Base-by-base conservation (phyloP, 2,329 filamentous ascomycete genomes). In the Aureobasidium sp. region DNA sequence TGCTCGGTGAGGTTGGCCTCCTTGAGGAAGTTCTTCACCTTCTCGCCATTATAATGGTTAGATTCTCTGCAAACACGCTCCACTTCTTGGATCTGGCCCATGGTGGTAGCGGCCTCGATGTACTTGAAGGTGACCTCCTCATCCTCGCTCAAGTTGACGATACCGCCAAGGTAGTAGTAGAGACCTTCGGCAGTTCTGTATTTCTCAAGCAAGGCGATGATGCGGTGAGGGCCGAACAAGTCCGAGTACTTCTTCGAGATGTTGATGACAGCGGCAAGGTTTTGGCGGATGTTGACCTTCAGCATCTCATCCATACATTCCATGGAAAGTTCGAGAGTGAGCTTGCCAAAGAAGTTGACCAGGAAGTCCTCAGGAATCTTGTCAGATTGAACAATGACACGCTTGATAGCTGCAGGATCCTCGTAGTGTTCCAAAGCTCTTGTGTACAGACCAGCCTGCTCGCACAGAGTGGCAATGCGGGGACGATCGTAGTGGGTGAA, bases 11-110 rank as follows among this genome's bases (percentile, higher is more conserved):
- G 81, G 67, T 87, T 89, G 61, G 94, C 93, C 75, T 99, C 95
- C 80, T 99, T 99, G 65, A 99, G 80, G 84, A 97, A 99, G 80
- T 99, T 99, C 83, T 97, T 97, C 63, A 97, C 91, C 81, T 96
- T 96, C 76, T 97, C 91, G 0, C 91, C 84, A 74, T 97, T 93
- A 78, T 91, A 93, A 71, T 55, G 44, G 61, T 55, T 91, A 82
- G 88, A 95, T 75, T 99, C 94, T 65, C 95, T 87, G 79, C 93
- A 97, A 71, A 99, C 93, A 61, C 94, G 89, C 82, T 99, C 93
- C 23, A 99, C 94, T 73, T 99, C 94, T 67, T 90, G 92, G 71
- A 96, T 85, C 76, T 99, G 93, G 34, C 88, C 87, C 85, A 96
- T 95, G 72, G 87, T 89, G 27, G 92, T 96, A 36, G 95, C 94